Conservation (phyloP, 208 protist species). For the Spongospora subterranea region DNA sequence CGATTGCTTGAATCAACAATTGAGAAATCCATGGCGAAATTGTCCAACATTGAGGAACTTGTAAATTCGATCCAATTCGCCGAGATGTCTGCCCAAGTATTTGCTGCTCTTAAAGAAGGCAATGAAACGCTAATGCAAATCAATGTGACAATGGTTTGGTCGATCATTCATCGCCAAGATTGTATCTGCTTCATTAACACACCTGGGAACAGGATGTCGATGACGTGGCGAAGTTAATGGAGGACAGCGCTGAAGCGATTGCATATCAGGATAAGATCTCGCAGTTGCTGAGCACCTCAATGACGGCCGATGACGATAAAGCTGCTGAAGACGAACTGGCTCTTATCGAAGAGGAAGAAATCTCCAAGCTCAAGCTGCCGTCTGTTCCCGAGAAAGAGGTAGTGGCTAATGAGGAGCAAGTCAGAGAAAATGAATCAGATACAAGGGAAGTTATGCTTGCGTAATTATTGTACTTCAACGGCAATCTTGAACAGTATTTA, state of each 20-base stretch:
- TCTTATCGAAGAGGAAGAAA: slow-evolving; percentile 21
- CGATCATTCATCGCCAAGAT: neutral
- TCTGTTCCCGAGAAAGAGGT: neutral
- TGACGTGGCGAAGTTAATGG: slow-evolving; percentile 31
- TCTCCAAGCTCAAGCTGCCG: slow-evolving; percentile 17
- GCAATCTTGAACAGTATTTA: no score
- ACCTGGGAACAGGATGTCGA: neutral
- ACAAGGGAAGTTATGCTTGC: slow-evolving; percentile 14
- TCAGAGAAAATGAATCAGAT: neutral
- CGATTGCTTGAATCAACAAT: slow-evolving; percentile 1
- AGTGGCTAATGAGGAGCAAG: slow-evolving; percentile 2
- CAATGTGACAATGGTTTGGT: neutral
- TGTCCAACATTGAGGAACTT: slow-evolving; percentile 34
- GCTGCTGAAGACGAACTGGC: neutral
- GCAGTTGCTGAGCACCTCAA: neutral
- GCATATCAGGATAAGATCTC: slow-evolving; percentile 40
- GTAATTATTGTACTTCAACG: no score
- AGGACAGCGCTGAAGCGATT: slow-evolving; percentile 22
- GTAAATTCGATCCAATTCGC: slow-evolving; percentile 55
- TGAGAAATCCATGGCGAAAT: slow-evolving; percentile 30
- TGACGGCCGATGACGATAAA: neutral
- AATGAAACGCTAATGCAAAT: neutral
- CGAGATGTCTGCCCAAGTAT: slow-evolving; percentile 30
- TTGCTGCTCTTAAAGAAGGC: slow-evolving; percentile 36
- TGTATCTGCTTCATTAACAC: neutral